phyloP scores from a whole-genome alignment of 192 early-diverging fungal species.

The Phlyctochytrium planicorne region DNA sequence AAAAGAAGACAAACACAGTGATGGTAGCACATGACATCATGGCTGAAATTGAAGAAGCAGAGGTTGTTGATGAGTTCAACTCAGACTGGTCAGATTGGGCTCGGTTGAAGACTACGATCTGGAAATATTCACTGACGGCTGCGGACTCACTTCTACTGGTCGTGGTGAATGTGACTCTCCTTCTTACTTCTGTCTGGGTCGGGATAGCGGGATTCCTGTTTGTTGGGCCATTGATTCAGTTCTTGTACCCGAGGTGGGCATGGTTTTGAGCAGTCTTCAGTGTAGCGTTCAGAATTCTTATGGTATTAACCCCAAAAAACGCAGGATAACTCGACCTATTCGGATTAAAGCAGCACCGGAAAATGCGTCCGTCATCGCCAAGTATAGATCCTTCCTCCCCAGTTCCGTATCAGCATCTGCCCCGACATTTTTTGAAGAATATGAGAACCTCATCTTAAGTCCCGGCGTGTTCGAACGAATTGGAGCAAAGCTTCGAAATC shows the following conservation, averaged over 20 bases:
- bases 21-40: too few species aligned
- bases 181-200: neutral
- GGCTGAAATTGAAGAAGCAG: too few species aligned
- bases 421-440: slow-evolving; percentile 11
- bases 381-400: neutral
- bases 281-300: neutral
- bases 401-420: slow-evolving; percentile 5
- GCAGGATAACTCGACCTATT: neutral
- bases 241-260: neutral
- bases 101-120: neutral
- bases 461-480: slow-evolving; percentile 2
- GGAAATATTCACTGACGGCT: neutral
- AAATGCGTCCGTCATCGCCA: neutral
- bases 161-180: neutral
- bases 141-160: neutral
- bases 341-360: neutral
- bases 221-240: slow-evolving; percentile 5
- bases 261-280: neutral
- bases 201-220: slow-evolving; percentile 1
- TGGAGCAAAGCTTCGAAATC: slow-evolving; percentile 6
- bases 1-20: too few species aligned
- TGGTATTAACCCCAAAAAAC: neutral
- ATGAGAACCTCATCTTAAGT: slow-evolving; percentile 2
- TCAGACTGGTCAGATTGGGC: neutral
- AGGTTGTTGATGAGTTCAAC: neutral